phyloP scores from a whole-genome alignment of 140 eudicot genomes.

The Flaveria floridana region DNA sequence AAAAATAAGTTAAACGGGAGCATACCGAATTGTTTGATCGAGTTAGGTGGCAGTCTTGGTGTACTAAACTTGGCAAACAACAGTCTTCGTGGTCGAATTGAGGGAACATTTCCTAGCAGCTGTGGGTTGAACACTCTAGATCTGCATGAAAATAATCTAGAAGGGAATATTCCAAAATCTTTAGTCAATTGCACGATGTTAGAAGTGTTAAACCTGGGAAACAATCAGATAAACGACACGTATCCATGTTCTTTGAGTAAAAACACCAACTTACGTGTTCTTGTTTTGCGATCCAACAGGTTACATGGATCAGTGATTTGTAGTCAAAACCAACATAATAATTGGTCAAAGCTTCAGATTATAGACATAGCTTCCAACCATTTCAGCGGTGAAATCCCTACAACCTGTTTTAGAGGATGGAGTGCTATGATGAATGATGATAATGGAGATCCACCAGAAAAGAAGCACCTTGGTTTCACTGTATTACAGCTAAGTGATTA shows the following conservation, averaged over 20 bases:
- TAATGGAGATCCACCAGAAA: background rate
- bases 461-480: constrained; percentile 33
- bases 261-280: constrained; percentile 52
- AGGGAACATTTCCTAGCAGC: constrained; percentile 39
- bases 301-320: constrained; percentile 52
- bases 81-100: constrained; percentile 41
- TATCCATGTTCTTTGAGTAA: constrained; percentile 59
- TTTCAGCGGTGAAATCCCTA: constrained; percentile 39
- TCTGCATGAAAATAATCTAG: constrained; percentile 44
- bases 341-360: constrained; percentile 76
- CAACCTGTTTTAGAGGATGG: constrained; percentile 42
- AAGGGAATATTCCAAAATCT: constrained; percentile 58
- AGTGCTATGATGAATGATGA: constrained; percentile 45
- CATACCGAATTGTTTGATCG: constrained; percentile 53
- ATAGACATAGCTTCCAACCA: constrained; percentile 58
- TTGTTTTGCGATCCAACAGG: constrained; percentile 53
- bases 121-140: constrained; percentile 60
- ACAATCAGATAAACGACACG: constrained; percentile 39
- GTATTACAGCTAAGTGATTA: constrained; percentile 30
- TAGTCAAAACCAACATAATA: constrained; percentile 12
- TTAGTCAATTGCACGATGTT: constrained; percentile 48
- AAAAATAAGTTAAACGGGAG: constrained; percentile 43
- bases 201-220: constrained; percentile 55
- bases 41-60: constrained; percentile 33
- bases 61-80: constrained; percentile 64